A percentile compares a stretch with the other conserved stretches of the same genome.
Evolutionary conservation across 2,329 filamentous ascomycete genomes (phyloP).

Genomic region (Penicillium sp.): DNA sequence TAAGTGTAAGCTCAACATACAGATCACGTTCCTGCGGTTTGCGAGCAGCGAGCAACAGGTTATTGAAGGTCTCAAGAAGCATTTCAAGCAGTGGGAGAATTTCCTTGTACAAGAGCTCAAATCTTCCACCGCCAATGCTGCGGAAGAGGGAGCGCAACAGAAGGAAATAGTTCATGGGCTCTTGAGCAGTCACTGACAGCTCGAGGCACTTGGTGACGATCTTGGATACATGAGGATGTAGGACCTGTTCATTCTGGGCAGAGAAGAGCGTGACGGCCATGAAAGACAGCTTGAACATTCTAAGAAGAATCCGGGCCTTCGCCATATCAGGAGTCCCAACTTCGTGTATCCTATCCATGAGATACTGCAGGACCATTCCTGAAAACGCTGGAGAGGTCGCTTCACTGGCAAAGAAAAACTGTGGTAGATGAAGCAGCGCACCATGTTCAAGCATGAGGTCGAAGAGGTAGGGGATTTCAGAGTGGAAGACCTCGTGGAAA

Average conservation of each 20-base stretch:
- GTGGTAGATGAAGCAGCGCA: slow-evolving; percentile 88
- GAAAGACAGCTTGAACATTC: slow-evolving; percentile 97
- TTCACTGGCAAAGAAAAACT: slow-evolving; percentile 98
- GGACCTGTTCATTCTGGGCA: slow-evolving; percentile 89
- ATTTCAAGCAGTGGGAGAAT: slow-evolving; percentile 96
- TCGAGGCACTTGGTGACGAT: slow-evolving; percentile 98
- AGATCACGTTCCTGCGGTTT: slow-evolving; percentile 91
- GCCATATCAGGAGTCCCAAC: slow-evolving; percentile 90
- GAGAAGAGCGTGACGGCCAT: slow-evolving; percentile 99
- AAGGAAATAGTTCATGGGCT: slow-evolving; percentile 98
- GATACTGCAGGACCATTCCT: slow-evolving; percentile 94
- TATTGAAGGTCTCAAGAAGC: slow-evolving; percentile 96
- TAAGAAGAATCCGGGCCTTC: slow-evolving; percentile 87
- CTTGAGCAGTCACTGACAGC: slow-evolving; percentile 90
- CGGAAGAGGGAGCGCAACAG: slow-evolving; percentile 89
- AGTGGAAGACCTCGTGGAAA: slow-evolving; percentile 97
- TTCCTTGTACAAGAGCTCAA: slow-evolving; percentile 98
- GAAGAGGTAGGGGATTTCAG: slow-evolving; percentile 95
- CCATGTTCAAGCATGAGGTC: slow-evolving; percentile 98
- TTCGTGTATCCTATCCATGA: slow-evolving; percentile 96
- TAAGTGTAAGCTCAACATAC: slow-evolving; percentile 95
- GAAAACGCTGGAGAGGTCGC: slow-evolving; percentile 97
- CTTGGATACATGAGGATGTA: slow-evolving; percentile 93
- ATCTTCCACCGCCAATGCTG: slow-evolving; percentile 95
- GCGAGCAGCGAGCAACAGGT: slow-evolving; percentile 84